Conservation (phyloP, 225 moss, liverwort and hornwort genomes). For the Polytrichum commune region DNA sequence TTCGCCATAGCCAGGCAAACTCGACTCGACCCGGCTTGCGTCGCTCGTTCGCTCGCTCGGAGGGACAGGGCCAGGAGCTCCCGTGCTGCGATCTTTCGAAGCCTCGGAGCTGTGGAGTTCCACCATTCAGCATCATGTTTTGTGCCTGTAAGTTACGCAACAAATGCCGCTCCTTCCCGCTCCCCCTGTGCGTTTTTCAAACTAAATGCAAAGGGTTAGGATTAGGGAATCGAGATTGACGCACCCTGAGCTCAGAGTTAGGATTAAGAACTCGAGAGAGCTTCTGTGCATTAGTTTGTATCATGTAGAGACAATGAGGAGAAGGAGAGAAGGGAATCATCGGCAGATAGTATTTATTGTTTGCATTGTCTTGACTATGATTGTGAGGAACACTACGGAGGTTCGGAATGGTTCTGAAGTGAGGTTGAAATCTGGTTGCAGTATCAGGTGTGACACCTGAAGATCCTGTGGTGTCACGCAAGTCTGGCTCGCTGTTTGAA, state of each 20-base stretch:
- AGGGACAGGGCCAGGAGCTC: no score
- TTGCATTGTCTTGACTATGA: neutral
- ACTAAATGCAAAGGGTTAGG: neutral
- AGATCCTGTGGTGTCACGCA: slow-evolving; percentile 89
- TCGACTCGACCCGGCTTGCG: no score
- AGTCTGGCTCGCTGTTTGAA: slow-evolving; percentile 82
- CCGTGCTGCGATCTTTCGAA: neutral
- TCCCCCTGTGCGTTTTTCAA: neutral
- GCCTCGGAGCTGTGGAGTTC: slow-evolving; percentile 2
- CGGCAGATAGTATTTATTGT: neutral
- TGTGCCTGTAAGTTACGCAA: slow-evolving; percentile 1
- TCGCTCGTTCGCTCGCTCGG: no score
- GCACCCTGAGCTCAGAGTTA: no score
- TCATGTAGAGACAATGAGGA: no score
- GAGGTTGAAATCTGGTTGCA: slow-evolving; percentile 26
- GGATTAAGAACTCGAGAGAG: no score
- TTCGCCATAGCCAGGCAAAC: neutral
- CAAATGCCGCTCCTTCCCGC: neutral
- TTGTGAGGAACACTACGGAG: neutral
- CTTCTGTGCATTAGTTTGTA: neutral
- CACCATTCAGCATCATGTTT: slow-evolving; percentile 2
- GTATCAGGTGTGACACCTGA: slow-evolving; percentile 97
- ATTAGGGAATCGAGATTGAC: neutral
- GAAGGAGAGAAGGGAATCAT: neutral
- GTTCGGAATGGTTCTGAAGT: neutral